Evolutionary conservation across 2,329 filamentous ascomycete genomes (phyloP).

Genomic region (Colletotrichum viniferum): DNA sequence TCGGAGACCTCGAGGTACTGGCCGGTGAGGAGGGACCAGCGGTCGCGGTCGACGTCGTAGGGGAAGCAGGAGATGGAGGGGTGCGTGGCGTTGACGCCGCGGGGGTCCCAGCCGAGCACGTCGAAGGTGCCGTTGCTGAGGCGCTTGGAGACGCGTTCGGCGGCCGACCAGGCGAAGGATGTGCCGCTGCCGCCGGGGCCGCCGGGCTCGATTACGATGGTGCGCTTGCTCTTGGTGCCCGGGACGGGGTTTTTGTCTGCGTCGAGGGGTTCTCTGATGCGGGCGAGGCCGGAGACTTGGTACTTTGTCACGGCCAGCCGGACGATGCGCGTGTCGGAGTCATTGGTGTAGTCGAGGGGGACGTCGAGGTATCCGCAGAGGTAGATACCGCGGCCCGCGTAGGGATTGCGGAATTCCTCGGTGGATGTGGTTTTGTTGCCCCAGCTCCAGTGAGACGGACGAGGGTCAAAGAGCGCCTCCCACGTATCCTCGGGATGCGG

Average conservation of each 20-base stretch:
- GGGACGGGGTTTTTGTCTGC: conserved; percentile 16
- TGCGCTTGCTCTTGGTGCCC: conserved; percentile 46
- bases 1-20: conserved; percentile 42
- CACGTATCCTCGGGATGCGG: conserved; percentile 38
- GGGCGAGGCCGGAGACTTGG: conserved; percentile 50
- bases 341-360: conserved; percentile 52
- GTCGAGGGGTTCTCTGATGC: conserved; percentile 11
- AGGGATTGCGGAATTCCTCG: conserved; percentile 29
- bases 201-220: conserved; percentile 55
- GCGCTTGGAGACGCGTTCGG: conserved; percentile 40
- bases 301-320: conserved; percentile 55
- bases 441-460: conserved; percentile 53
- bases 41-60: conserved; percentile 48
- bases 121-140: conserved; percentile 49
- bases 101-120: conserved; percentile 59
- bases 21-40: conserved; percentile 44
- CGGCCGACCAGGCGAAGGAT: conserved; percentile 40
- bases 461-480: conserved; percentile 45
- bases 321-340: conserved; percentile 44
- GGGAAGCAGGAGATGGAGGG: conserved; percentile 52
- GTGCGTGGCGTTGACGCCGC: conserved; percentile 53
- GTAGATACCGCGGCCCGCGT: conserved; percentile 46
- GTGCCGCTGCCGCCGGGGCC: conserved; percentile 55
- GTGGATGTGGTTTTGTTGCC: conserved; percentile 28
- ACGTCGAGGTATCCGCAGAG: conserved; percentile 54